Conservation (phyloP, 768 basidiomycete genomes). For the Lentinula lateritia region DNA sequence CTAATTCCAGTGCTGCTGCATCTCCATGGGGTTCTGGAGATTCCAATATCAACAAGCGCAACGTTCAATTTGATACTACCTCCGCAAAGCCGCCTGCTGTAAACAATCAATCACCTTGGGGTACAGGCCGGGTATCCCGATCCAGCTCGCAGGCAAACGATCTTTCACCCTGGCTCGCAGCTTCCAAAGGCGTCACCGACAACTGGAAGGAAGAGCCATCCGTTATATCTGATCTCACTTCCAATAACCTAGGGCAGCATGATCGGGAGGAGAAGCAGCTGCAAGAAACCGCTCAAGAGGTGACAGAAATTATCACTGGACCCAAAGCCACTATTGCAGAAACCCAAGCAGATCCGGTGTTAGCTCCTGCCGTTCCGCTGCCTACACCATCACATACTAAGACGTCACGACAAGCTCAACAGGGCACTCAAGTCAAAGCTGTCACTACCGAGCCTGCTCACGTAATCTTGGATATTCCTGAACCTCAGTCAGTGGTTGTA, state of each 20-base stretch:
- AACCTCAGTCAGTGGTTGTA: conserved; percentile 13
- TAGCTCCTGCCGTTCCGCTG: conserved; percentile 14
- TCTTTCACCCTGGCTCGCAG: conserved; percentile 14
- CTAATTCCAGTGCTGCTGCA: conserved; percentile 12
- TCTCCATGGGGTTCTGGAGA: conserved; percentile 28
- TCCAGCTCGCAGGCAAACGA: conserved; percentile 28
- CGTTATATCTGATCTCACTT: conserved; percentile 47
- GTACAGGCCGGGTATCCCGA: conserved; percentile 8
- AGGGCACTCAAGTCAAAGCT: conserved; percentile 13
- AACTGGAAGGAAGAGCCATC: conserved; percentile 12
- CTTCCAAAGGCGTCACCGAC: neutral
- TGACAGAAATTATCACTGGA: conserved; percentile 3
- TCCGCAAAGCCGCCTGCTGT: conserved; percentile 25
- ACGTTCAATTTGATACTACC: conserved; percentile 42
- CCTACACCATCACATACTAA: conserved; percentile 15
- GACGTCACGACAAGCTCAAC: conserved; percentile 6
- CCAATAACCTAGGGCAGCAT: conserved; percentile 55
- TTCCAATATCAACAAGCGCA: conserved; percentile 17
- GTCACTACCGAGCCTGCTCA: conserved; percentile 12
- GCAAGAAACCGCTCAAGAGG: conserved; percentile 15
- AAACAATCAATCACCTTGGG: neutral
- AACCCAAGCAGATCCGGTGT: conserved; percentile 7
- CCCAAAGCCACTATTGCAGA: conserved; percentile 11
- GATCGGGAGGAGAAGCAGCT: conserved; percentile 44
- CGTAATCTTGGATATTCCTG: conserved; percentile 12